Conservation (phyloP, 2,329 filamentous ascomycete species). For the Talaromyces sp. region DNA sequence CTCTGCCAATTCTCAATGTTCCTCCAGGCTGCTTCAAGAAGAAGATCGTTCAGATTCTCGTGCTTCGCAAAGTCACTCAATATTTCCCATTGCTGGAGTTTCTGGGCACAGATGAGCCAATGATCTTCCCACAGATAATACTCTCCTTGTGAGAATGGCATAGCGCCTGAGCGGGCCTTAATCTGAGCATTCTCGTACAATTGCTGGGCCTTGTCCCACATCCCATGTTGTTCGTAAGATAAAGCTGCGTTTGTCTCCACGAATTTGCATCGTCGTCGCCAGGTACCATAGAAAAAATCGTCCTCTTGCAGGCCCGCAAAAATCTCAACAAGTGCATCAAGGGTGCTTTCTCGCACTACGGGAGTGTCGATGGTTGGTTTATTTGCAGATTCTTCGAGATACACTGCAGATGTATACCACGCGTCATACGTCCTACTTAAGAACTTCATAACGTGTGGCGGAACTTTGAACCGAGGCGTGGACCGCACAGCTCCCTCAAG, state of each 20-base stretch:
- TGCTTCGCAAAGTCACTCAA: conserved; percentile 97
- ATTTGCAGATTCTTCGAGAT: conserved; percentile 85
- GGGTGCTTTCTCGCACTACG: conserved; percentile 83
- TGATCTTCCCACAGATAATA: conserved; percentile 99
- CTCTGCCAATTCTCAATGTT: conserved; percentile 93
- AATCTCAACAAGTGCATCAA: conserved; percentile 91
- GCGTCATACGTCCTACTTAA: conserved; percentile 89
- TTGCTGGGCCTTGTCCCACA: conserved; percentile 98
- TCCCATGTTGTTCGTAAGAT: conserved; percentile 97
- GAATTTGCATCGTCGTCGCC: conserved; percentile 91
- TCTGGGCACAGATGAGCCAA: conserved; percentile 96
- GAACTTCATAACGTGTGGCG: conserved; percentile 94
- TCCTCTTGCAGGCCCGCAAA: conserved; percentile 90
- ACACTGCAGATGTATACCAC: conserved; percentile 92
- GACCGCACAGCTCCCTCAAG: conserved; percentile 82
- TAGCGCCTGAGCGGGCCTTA: conserved; percentile 91
- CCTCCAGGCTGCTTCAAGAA: conserved; percentile 92
- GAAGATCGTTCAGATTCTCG: conserved; percentile 94
- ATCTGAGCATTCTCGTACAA: conserved; percentile 96
- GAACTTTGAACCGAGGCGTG: conserved; percentile 83
- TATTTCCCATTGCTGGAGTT: conserved; percentile 98
- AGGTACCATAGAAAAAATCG: conserved; percentile 95
- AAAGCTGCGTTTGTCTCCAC: conserved; percentile 96
- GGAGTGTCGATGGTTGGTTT: conserved; percentile 79
- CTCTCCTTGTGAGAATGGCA: conserved; percentile 92